These are phyloP conservation scores for Tothia fuscella DNA, from an alignment of 2,329 filamentous ascomycete species.

Conservation along the genomic window DNA sequence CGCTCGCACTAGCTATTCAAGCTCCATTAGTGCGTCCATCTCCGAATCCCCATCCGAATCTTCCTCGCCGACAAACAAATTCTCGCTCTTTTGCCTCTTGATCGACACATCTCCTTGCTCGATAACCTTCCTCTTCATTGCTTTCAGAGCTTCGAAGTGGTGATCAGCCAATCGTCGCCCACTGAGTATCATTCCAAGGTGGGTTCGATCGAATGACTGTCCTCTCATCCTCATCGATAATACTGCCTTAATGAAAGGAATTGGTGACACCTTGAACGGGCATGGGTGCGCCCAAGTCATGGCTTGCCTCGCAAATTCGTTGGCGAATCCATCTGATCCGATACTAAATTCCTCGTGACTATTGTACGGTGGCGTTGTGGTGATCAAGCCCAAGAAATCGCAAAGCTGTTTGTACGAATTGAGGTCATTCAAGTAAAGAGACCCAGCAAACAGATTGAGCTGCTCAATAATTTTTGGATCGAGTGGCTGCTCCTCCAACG, in stretches of 20 bases:
- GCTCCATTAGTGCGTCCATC: too few species aligned
- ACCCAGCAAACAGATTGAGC: constrained; percentile 56
- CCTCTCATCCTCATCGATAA: neutral
- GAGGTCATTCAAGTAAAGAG: constrained; percentile 47
- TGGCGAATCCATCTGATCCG: neutral
- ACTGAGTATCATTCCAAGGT: too few species aligned
- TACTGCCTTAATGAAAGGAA: neutral
- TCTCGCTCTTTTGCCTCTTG: too few species aligned
- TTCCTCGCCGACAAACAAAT: too few species aligned
- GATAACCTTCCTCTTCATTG: too few species aligned
- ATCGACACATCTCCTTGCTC: too few species aligned
- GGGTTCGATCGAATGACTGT: neutral
- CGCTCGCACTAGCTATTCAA: too few species aligned
- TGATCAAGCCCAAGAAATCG: constrained; percentile 37
- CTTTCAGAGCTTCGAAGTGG: too few species aligned
- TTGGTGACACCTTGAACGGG: neutral
- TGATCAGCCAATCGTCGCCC: too few species aligned
- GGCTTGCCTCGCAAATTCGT: neutral
- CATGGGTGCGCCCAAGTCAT: neutral
- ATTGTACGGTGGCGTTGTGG: neutral
- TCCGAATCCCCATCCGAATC: too few species aligned
- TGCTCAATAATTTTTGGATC: constrained; percentile 27
- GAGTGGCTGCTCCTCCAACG: constrained; percentile 14
- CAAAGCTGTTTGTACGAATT: constrained; percentile 44
- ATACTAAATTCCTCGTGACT: neutral